Evolutionary conservation across 352 stramenopile genomes (phyloP).

Genomic region (Globisporangium alternatum): DNA sequence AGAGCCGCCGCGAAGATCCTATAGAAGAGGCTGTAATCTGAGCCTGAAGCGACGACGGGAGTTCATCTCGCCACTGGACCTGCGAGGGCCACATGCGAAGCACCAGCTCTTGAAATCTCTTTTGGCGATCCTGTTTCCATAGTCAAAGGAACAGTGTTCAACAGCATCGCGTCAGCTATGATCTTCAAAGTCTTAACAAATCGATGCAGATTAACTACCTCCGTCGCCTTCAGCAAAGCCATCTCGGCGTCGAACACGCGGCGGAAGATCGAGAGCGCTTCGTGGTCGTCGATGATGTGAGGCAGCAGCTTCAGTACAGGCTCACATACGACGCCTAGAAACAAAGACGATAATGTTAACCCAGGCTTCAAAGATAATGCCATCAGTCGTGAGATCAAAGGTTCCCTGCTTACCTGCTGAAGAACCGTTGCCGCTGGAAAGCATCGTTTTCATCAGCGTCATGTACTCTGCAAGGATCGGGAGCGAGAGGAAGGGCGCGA

Average conservation of each 20-base stretch:
- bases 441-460: conserved; percentile 50
- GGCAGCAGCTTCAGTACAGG: conserved; percentile 67
- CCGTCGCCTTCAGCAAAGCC: conserved; percentile 29
- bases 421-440: conserved; percentile 34
- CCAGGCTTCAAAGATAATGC: not conserved
- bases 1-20: conserved; percentile 1
- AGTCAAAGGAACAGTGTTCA: not conserved
- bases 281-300: conserved; percentile 67
- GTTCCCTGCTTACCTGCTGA: conserved; percentile 32
- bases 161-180: not conserved
- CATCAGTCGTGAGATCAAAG: too few relatives aligned
- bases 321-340: conserved; percentile 50
- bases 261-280: conserved; percentile 59
- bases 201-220: conserved; percentile 26
- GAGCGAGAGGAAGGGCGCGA: conserved; percentile 60
- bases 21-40: conserved; percentile 9
- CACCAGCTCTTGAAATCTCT: conserved; percentile 66
- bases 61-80: conserved; percentile 40
- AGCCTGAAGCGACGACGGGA: conserved; percentile 38
- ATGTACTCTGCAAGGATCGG: conserved; percentile 77
- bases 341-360: not conserved
- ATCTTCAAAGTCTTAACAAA: not conserved
- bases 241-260: conserved; percentile 59
- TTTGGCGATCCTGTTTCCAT: conserved; percentile 41
- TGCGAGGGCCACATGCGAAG: conserved; percentile 80